These are phyloP conservation scores for Metschnikowia amazonensis DNA, from an alignment of 805 yeast genomes.

Conservation along the genomic window DNA sequence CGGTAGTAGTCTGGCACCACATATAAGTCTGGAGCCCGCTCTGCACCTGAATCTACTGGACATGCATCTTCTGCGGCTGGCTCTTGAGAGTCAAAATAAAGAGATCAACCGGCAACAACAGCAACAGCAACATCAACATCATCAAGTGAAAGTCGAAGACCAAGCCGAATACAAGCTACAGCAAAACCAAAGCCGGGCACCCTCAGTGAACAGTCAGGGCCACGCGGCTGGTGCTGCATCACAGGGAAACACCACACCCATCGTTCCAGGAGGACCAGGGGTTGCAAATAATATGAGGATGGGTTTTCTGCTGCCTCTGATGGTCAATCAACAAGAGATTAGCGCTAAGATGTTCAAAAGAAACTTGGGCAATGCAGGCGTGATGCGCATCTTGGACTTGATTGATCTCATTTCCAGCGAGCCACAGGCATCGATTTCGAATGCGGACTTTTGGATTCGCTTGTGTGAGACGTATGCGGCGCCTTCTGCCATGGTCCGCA, in stretches of 20 bases:
- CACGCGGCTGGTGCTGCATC: background rate
- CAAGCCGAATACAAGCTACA: constrained; percentile 4
- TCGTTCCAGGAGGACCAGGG: background rate
- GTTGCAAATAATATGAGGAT: background rate
- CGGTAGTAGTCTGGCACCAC: background rate
- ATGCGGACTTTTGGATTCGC: constrained; percentile 36
- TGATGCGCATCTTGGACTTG: constrained; percentile 36
- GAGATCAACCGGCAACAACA: constrained; percentile 5
- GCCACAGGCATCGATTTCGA: constrained; percentile 24
- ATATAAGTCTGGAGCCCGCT: background rate
- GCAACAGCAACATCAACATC: background rate
- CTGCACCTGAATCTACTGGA: background rate
- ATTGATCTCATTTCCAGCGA: constrained; percentile 38
- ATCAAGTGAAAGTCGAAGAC: constrained; percentile 3
- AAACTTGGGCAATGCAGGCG: constrained; percentile 42
- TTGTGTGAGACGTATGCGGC: constrained; percentile 31
- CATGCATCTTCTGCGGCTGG: background rate
- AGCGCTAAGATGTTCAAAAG: constrained; percentile 34
- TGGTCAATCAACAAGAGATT: constrained; percentile 9
- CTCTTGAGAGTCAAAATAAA: constrained; percentile 5
- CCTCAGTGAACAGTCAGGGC: background rate
- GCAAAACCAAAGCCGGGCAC: background rate
- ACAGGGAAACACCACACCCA: background rate
- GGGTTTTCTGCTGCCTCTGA: background rate
- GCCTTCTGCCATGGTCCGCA: constrained; percentile 29